Base-by-base conservation (phyloP, 129 eudicot genomes). In the Chrysanthemum makinoi region DNA sequence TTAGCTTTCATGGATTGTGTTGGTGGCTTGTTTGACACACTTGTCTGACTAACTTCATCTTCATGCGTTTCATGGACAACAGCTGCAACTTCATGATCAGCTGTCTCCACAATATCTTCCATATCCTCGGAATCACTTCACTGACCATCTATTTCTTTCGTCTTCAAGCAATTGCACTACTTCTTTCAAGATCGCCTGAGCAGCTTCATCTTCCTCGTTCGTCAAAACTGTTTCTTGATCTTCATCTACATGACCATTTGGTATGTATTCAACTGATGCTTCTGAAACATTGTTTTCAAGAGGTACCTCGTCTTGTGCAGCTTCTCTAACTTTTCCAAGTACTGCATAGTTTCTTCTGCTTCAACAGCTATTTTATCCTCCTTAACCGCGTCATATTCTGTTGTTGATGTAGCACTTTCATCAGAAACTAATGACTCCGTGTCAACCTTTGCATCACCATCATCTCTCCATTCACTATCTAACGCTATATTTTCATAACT, bases 121-220 rank as follows among this genome's bases (percentile, higher is more conserved):
- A 13, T 44, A 48, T 73, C 26, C 10, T n/a, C 58, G 8, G 11
- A 46, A 28, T 14, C 63, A 15, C 44, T 74, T 52, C 75, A 7
- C 28, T 66, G 2, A n/a, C n/a, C n/a, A n/a, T n/a, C n/a, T n/a
- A n/a, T n/a, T 53, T 50, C 14, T 54, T 44, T 74, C 75, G 52
- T 69, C 72, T 68, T 69, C 76, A 49, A 10, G 18, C 51, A 72
- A 46, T 39, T 56, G 59, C 19, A 28, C 22, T 47, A 64, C 77
- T 56, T 15, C 19, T 22, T n/a, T n/a, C n/a, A n/a, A n/a, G n/a
- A n/a, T n/a, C n/a, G 39, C 52, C 9, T 15, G 24, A 63, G 18
- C 74, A 30, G 26, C 61, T 59, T 28, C 69, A 47, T 14, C 61
- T 59, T 28, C 69, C 15, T 33, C 66, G 52, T 47, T 59, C 17